Conservation (phyloP, 1,139 yeast species). For the Candida smagusa region DNA sequence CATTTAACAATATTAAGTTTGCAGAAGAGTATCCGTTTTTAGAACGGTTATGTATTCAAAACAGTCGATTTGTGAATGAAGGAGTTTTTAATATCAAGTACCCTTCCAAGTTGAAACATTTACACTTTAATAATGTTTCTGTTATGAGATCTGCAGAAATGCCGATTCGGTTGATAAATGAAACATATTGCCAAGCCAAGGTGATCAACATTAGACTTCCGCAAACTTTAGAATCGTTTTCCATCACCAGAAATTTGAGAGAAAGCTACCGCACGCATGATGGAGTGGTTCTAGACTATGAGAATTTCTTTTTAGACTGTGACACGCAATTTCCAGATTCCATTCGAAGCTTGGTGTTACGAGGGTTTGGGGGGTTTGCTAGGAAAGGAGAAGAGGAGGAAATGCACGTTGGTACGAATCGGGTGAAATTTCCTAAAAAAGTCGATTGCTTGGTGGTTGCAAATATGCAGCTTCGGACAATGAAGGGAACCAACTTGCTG, state of each 20-base stretch:
- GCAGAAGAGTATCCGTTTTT: slow-evolving; percentile 1
- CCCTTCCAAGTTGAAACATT: not conserved
- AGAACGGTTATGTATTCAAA: slow-evolving; percentile 2
- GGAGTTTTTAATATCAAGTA: slow-evolving; percentile 1
- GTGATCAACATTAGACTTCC: slow-evolving; percentile 1
- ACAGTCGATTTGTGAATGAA: slow-evolving; percentile 1
- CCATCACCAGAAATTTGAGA: slow-evolving; percentile 1
- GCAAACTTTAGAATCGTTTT: slow-evolving; percentile 2
- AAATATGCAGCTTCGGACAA: slow-evolving; percentile 1
- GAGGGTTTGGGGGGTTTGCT: slow-evolving; percentile 3
- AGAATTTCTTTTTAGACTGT: slow-evolving; percentile 3
- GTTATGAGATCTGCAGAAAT: not conserved
- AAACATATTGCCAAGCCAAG: slow-evolving; percentile 2
- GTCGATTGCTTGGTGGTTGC: slow-evolving; percentile 2
- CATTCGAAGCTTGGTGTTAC: slow-evolving; percentile 1
- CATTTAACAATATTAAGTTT: slow-evolving; percentile 1
- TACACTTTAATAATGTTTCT: slow-evolving; percentile 3
- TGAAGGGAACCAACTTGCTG: slow-evolving; percentile 2
- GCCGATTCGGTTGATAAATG: slow-evolving; percentile 2
- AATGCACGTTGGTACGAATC: no score
- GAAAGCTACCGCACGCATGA: not conserved
- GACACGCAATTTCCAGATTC: not conserved
- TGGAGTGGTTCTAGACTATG: slow-evolving; percentile 2
- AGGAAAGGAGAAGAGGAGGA: not conserved
- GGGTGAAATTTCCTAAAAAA: slow-evolving; percentile 1